A percentile compares a stretch with the other conserved stretches of the same genome.
Evolutionary conservation across 2,329 filamentous ascomycete species (phyloP).

Genomic region (Cladosporium sp.): DNA sequence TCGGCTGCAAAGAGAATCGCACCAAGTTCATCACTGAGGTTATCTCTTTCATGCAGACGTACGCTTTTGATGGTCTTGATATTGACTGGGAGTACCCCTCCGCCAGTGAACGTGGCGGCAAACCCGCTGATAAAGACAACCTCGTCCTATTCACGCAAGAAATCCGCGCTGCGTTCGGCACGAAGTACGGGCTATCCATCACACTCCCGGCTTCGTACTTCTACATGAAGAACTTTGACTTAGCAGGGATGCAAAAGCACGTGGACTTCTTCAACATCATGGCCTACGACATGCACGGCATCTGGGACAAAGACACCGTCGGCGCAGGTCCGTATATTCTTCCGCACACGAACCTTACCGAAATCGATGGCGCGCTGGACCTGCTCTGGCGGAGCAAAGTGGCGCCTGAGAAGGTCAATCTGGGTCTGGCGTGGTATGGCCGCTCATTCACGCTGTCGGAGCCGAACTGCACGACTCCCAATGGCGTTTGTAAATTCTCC

Average conservation of each 20-base stretch:
- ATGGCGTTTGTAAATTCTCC: conserved; percentile 23
- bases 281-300: conserved; percentile 42
- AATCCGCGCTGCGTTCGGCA: conserved; percentile 39
- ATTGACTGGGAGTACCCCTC: conserved; percentile 26
- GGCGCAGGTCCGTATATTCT: conserved; percentile 33
- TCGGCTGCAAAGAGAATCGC: conserved; percentile 11
- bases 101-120: conserved; percentile 41
- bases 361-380: conserved; percentile 45
- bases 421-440: conserved; percentile 52
- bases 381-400: conserved; percentile 50
- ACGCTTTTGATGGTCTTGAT: conserved; percentile 26
- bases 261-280: conserved; percentile 48
- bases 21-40: conserved; percentile 19
- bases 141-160: conserved; percentile 31
- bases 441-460: conserved; percentile 34
- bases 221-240: conserved; percentile 33
- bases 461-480: conserved; percentile 22
- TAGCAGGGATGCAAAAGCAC: not conserved
- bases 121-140: conserved; percentile 39
- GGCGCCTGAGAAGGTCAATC: conserved; percentile 40
- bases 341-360: conserved; percentile 45
- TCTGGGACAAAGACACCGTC: conserved; percentile 39
- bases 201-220: conserved; percentile 32
- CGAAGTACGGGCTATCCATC: conserved; percentile 9
- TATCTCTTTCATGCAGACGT: conserved; percentile 24